Conservation (phyloP, 352 stramenopile species). For the Pythium volutum region DNA sequence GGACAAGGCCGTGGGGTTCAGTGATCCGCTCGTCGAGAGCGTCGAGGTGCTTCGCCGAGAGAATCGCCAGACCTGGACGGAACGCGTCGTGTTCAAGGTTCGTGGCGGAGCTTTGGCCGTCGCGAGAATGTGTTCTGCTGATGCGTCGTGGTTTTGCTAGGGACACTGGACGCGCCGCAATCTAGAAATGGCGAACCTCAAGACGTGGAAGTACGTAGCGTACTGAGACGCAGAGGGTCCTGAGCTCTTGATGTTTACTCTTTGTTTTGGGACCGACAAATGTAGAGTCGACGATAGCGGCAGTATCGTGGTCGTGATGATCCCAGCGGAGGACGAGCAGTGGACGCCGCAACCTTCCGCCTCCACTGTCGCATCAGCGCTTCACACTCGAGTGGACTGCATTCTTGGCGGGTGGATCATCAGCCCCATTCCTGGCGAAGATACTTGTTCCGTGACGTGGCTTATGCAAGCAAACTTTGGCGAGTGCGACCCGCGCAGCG, state of each 20-base stretch:
- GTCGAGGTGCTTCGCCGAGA: constrained; percentile 48
- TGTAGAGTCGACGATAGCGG: constrained; percentile 61
- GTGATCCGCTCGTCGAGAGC: constrained; percentile 45
- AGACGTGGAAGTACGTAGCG: constrained; percentile 60
- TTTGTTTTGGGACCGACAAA: neutral
- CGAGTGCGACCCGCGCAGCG: constrained; percentile 41
- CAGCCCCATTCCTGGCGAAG: constrained; percentile 49
- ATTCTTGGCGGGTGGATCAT: constrained; percentile 71
- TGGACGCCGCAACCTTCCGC: constrained; percentile 14
- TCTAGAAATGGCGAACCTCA: constrained; percentile 58
- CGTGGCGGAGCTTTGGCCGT: neutral
- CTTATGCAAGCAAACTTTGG: constrained; percentile 81
- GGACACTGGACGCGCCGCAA: constrained; percentile 33
- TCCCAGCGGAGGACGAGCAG: constrained; percentile 48
- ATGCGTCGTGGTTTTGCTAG: constrained; percentile 1
- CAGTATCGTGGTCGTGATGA: constrained; percentile 62
- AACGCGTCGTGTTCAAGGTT: constrained; percentile 57
- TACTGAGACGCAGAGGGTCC: neutral
- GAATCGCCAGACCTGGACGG: constrained; percentile 51
- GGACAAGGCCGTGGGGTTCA: constrained; percentile 4
- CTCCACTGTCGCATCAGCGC: neutral
- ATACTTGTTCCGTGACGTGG: constrained; percentile 69
- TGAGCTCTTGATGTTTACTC: neutral
- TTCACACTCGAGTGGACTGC: constrained; percentile 43
- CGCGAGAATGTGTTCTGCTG: neutral